These are phyloP conservation scores for Talinum fruticosum DNA, from an alignment of 148 eudicot species.

Conservation along the genomic window DNA sequence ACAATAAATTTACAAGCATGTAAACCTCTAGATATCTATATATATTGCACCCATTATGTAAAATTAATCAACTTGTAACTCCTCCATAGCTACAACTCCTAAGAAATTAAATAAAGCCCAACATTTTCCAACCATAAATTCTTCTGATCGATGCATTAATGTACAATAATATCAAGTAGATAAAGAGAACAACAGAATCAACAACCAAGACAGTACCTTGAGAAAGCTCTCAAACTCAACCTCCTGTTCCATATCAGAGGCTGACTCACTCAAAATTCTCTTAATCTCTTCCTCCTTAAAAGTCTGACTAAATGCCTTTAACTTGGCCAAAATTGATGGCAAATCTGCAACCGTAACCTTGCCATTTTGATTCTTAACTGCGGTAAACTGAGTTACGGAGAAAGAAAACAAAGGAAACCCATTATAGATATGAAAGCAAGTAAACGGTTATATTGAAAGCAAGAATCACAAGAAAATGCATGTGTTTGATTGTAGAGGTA, in stretches of 20 bases:
- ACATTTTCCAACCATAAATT: not conserved
- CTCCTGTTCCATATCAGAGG: conserved; percentile 45
- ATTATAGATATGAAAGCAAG: conserved; percentile 9
- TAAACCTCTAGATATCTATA: conserved; percentile 14
- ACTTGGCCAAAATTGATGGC: conserved; percentile 62
- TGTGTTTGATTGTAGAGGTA: not conserved
- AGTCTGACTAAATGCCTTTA: conserved; percentile 51
- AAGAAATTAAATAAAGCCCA: not conserved
- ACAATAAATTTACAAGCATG: conserved; percentile 30
- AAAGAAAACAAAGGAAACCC: conserved; percentile 15
- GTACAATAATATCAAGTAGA: conserved; percentile 10
- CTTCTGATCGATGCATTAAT: not conserved
- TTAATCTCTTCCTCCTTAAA: conserved; percentile 72
- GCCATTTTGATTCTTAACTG: conserved; percentile 61
- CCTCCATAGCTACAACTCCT: conserved; percentile 12
- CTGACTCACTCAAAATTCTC: conserved; percentile 47
- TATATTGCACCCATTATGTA: not conserved
- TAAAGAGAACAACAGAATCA: conserved; percentile 1
- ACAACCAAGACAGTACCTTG: conserved; percentile 42
- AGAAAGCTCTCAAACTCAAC: conserved; percentile 77
- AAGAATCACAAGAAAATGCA: not conserved
- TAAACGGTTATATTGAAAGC: not conserved
- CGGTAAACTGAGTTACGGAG: conserved; percentile 45
- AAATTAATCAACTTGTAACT: conserved; percentile 16
- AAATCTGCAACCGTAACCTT: conserved; percentile 71